These are phyloP conservation scores for Tetradesmus lagerheimii DNA, from an alignment of 139 green algal genomes.

Conservation along the genomic window DNA sequence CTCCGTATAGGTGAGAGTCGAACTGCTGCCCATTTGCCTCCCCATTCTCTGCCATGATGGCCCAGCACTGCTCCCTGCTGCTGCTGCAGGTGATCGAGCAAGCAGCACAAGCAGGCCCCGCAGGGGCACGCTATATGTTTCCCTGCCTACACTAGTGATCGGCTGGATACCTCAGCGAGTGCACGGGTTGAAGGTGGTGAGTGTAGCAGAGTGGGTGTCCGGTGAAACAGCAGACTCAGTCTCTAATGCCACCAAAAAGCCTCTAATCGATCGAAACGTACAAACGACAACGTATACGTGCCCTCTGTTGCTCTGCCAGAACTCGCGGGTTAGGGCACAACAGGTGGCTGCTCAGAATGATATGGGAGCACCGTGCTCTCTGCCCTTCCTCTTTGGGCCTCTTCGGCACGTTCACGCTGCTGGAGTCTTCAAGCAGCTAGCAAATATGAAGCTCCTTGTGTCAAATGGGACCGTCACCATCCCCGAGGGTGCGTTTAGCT, in stretches of 20 bases:
- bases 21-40: conserved; percentile 44
- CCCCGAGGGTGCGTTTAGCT: conserved; percentile 64
- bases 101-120: conserved; percentile 15
- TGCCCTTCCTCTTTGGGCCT: background rate
- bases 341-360: background rate
- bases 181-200: background rate
- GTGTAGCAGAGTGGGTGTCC: background rate
- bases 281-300: background rate
- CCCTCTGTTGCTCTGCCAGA: background rate
- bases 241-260: background rate
- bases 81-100: conserved; percentile 13
- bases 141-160: background rate
- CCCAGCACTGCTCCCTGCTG: background rate
- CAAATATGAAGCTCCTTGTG: conserved; percentile 85
- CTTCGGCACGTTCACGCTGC: background rate
- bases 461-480: conserved; percentile 69
- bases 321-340: conserved; percentile 2
- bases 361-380: background rate
- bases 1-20: conserved; percentile 64
- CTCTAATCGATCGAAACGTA: no score
- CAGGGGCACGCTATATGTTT: background rate
- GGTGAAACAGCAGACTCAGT: background rate
- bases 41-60: conserved; percentile 30
- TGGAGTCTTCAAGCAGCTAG: conserved; percentile 16
- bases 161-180: background rate